A percentile compares a stretch with the other conserved stretches of the same genome.
Conservation (phyloP, 2,329 filamentous ascomycete species). For the Sporothrix pallida region DNA sequence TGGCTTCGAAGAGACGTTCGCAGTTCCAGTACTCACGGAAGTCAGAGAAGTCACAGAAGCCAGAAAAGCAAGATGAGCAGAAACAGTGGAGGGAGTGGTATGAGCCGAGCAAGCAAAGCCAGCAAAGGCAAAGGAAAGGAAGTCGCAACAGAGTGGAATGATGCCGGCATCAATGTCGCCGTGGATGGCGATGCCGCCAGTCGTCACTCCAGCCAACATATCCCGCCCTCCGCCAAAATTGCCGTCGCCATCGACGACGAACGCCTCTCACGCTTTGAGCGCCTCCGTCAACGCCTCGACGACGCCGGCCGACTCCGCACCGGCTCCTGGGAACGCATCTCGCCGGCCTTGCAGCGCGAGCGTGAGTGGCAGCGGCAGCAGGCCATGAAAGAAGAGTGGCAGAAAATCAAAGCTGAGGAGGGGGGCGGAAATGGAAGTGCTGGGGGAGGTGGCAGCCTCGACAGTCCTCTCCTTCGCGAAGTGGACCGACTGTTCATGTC, state of each 20-base stretch:
- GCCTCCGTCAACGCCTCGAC: conserved; percentile 25
- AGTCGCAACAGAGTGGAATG: background rate
- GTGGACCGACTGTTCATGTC: conserved; percentile 19
- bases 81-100: too few species aligned
- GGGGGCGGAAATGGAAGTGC: background rate
- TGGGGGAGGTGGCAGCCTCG: background rate
- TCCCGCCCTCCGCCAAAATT: background rate
- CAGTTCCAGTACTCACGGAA: background rate
- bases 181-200: background rate
- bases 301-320: conserved; percentile 27
- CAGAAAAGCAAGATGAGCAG: background rate
- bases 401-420: conserved; percentile 20
- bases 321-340: conserved; percentile 35
- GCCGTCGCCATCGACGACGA: background rate
- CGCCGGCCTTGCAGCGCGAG: conserved; percentile 28
- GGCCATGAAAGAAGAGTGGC: conserved; percentile 15
- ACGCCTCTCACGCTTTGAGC: conserved; percentile 6
- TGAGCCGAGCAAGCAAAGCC: too few species aligned
- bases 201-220: background rate
- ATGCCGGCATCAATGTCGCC: background rate
- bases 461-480: conserved; percentile 1
- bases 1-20: background rate
- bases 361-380: conserved; percentile 23
- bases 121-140: conserved; percentile 3
- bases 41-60: conserved; percentile 4